Base-by-base conservation (phyloP, 371 early-diverging fungal species). In the Catenaria anguillulae region DNA sequence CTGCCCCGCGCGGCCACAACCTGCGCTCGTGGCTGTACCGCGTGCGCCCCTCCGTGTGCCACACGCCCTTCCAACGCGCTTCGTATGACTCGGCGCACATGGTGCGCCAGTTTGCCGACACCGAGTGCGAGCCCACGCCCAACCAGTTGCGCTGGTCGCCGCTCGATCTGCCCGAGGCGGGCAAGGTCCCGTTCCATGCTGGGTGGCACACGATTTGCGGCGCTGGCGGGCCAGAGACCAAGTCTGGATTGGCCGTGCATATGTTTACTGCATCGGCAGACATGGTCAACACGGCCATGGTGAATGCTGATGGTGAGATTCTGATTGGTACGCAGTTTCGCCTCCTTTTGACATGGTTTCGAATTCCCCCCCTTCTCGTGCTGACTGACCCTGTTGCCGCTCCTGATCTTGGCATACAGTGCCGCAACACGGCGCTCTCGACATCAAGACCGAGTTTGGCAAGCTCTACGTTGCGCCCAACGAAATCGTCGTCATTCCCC, bases 131-230 rank as follows among this genome's bases (percentile, higher is more conserved):
- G 66, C 78, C 67, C 37, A 90, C 90, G 23, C 93, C 93, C 12
- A 86, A 90, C 63, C 95, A 93, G 72, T 73, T 91, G 58, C 85
- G 93, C 52, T 97, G 96, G 97, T 82, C 80, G 46, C 96, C 97
- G 1, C 93, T 97, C 66, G 80, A 79, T 60, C 64, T 94, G 23
- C 85, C 90, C 4, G 52, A 68, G 2, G 59, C 37, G 21, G 61
- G 56, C 17, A 72, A 77, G 55, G 70, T 83, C 0, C 82, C 89
- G 67, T 97, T 97, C 75, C 77, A 91, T 24, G 75, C 86, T 56
- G 95, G 96, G 5, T 62, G 93, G 58, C 80, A 82, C 65, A 89
- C 92, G 0, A 66, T 97, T 4, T 83, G 85, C 35, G 94, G 93
- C n/a, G 84, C 90, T 5, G 97, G 97, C 31, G 86, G 87, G 66